phyloP scores from a whole-genome alignment of 805 yeast species.

The Monosporozyma unispora region DNA sequence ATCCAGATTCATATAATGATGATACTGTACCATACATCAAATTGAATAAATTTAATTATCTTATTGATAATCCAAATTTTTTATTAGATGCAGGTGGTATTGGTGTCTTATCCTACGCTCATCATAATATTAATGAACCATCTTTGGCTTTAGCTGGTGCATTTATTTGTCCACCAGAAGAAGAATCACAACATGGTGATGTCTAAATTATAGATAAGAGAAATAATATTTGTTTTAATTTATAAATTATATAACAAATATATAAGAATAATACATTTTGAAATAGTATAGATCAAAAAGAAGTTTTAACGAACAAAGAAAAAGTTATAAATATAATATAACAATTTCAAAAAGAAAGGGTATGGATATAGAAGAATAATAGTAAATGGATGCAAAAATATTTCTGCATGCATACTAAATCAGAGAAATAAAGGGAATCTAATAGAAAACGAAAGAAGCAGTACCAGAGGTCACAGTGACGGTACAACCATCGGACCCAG shows the following conservation, averaged over 20 bases:
- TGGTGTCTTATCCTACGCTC: slow-evolving; percentile 86
- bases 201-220: slow-evolving; percentile 1
- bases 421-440: background rate
- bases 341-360: no score
- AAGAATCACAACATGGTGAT: slow-evolving; percentile 33
- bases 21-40: slow-evolving; percentile 30
- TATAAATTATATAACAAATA: no score
- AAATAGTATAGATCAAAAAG: no score
- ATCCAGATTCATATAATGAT: slow-evolving; percentile 19
- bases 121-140: slow-evolving; percentile 75
- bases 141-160: slow-evolving; percentile 81
- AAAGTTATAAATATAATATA: no score
- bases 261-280: no score
- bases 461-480: slow-evolving; percentile 53
- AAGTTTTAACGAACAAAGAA: no score
- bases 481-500: slow-evolving; percentile 71
- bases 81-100: slow-evolving; percentile 92
- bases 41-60: slow-evolving; percentile 28
- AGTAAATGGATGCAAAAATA: background rate
- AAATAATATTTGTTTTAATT: no score
- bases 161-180: slow-evolving; percentile 61
- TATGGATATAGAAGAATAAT: background rate
- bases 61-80: slow-evolving; percentile 60
- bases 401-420: no score
- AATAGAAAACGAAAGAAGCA: slow-evolving; percentile 53